Evolutionary conservation across 106 monocot species (phyloP), one percentile per base, ranked within the genome.

Genomic region (Platanthera guangdongensis): DNA sequence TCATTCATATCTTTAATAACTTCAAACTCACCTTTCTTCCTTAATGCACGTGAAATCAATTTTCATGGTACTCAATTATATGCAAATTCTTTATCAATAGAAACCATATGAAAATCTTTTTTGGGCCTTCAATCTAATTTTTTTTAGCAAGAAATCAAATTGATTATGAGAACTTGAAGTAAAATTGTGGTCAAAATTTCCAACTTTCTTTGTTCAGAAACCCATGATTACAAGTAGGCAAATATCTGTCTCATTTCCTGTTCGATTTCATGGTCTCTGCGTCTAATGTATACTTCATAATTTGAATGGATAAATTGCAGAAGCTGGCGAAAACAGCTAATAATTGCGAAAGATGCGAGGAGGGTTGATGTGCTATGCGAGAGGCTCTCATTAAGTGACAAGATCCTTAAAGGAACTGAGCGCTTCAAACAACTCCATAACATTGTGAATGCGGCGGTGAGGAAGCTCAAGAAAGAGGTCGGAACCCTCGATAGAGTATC

Each of bases 391-490:
- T 64, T 86, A 15, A 80, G 82, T 79, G 79, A 86, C 46, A 82
- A 79, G 79, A 82, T 86, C 78, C 76, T 86, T 49, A 79, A 80
- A 76, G 73, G 76, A 73, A 86, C 79, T 63, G 86, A 86, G 77
- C 14, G 28, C 25, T 86, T 67, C 77, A 79, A 80, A 60, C 79
- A 82, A 57, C 60, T 85, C 28, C 87, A 90, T 46, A 72, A 55
- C 9, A 78, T 83, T 15, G 87, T 90, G 30, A 80, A 83, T 32
- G 65, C 75, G 15, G 87, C 81, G 54, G 78, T 81, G 48, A 90
- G 83, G 14, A 85, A 85, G 39, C 83, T 90, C 32, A 83, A 87
- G 52, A 83, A 79, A 65, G 90, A 90, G 79, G 73, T 90, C 30
- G 90, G 90, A 14, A 50, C 87, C 55, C 83, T 85, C 15, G 76